phyloP scores from a whole-genome alignment of 108 stramenopile species.

The Skeletonema grethae region DNA sequence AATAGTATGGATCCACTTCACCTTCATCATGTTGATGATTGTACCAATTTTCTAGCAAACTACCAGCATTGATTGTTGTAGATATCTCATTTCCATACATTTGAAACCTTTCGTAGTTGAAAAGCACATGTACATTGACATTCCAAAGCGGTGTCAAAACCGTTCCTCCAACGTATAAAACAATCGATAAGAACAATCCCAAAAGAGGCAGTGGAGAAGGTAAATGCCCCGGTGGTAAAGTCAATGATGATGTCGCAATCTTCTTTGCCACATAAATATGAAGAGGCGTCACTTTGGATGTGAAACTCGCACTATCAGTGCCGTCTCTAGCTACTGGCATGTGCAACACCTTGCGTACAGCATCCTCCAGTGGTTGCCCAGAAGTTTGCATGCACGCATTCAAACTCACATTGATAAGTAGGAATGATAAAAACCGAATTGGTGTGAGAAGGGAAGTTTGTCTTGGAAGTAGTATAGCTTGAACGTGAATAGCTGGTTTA shows the following conservation, averaged over 20 bases:
- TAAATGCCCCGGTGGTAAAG: constrained; percentile 50
- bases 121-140: constrained; percentile 26
- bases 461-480: constrained; percentile 47
- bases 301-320: not conserved
- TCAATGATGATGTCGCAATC: constrained; percentile 24
- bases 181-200: constrained; percentile 38
- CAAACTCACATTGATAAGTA: constrained; percentile 24
- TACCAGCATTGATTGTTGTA: constrained; percentile 1
- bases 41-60: constrained; percentile 11
- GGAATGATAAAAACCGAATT: constrained; percentile 25
- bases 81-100: constrained; percentile 4
- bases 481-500: constrained; percentile 18
- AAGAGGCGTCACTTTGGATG: constrained; percentile 31
- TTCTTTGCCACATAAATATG: constrained; percentile 53
- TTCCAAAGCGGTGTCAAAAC: constrained; percentile 63
- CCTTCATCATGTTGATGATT: constrained; percentile 20
- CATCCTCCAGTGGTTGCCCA: constrained; percentile 50
- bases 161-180: constrained; percentile 40
- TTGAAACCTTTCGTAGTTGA: constrained; percentile 38
- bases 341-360: constrained; percentile 44
- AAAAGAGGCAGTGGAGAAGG: constrained; percentile 56
- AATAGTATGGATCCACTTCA: constrained; percentile 36
- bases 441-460: constrained; percentile 24
- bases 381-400: constrained; percentile 46
- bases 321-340: constrained; percentile 10